Base-by-base conservation (phyloP, 495 filamentous ascomycete genomes). In the Massariosphaeria phaeospora region DNA sequence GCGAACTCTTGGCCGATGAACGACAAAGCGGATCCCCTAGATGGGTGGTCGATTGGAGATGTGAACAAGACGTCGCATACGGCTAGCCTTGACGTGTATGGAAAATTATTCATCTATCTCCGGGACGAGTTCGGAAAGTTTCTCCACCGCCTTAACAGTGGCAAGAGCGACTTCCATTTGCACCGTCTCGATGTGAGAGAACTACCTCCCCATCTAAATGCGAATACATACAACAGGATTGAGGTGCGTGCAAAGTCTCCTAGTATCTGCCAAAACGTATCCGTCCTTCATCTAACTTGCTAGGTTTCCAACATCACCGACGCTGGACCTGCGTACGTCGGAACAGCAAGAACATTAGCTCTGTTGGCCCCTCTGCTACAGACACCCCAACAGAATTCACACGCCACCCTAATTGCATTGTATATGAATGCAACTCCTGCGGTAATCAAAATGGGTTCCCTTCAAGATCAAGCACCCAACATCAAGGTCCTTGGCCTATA, bases 51-150 rank as follows among this genome's bases (percentile, higher is more conserved):
- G 1, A 15, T 38, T n/a, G 7, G 27, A 12, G 62, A 69, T 13
- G 38, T 63, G 2, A 35, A 59, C 12, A 3, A 52, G 9, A n/a
- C 15, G 8, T 3, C 39, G 9, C 15, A 17, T 20, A 13, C 26
- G 30, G 63, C 66, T 1, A 60, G 50, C 18, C 60, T 62, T 15
- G 67, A 71, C 46, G 18, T 68, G 13, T 62, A 66, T 24, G 68
- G 68, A 11, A 52, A 29, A 10, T 59, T 71, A 11, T 67, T 48
- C 46, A 36, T 49, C 24, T 57, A 62, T 56, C 8, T 71, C 13
- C 51, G 48, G 10, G 17, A 42, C 15, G 2, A 53, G 1, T 36
- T 36, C 5, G 18, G 12, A 4, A 36, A 36, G 12, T 36, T 36
- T 17, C 34, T 36, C 4, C 3, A 5, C 3, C 12, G 34, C 12